Conservation (phyloP, 192 early-diverging fungal species). For the Rhizoclosmatium globosum region DNA sequence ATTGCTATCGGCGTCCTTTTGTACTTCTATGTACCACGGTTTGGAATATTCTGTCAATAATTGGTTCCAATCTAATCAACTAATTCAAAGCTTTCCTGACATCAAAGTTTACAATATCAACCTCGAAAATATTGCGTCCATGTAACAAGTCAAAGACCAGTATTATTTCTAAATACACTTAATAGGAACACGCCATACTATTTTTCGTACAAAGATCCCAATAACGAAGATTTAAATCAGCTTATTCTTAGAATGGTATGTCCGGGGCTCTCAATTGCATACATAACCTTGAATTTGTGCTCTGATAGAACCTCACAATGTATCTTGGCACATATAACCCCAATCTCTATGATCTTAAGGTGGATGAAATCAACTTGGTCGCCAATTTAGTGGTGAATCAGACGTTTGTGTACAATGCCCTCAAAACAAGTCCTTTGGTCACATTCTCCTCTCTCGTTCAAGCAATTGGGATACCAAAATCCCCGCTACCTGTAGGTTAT, state of each 20-base stretch:
- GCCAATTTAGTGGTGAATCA: slow-evolving; percentile 23
- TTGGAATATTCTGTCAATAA: background rate
- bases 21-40: slow-evolving; percentile 7
- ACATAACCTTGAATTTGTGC: background rate
- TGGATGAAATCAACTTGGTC: slow-evolving; percentile 18
- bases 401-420: slow-evolving; percentile 10
- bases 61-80: background rate
- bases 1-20: background rate
- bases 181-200: slow-evolving; percentile 8
- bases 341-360: slow-evolving; percentile 36
- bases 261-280: background rate
- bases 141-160: background rate
- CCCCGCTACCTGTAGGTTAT: background rate
- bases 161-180: no score
- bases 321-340: slow-evolving; percentile 29
- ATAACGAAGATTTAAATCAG: slow-evolving; percentile 8
- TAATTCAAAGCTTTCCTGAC: slow-evolving; percentile 3
- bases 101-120: slow-evolving; percentile 21
- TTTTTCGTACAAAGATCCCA: slow-evolving; percentile 10
- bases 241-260: background rate
- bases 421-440: slow-evolving; percentile 9
- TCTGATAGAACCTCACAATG: slow-evolving; percentile 27
- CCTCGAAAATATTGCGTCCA: background rate
- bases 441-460: slow-evolving; percentile 8
- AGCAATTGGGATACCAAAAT: background rate